A percentile compares a stretch with the other conserved stretches of the same genome.
Evolutionary conservation across 192 early-diverging fungal genomes (phyloP).

Genomic region (Umbelopsis isabellina): DNA sequence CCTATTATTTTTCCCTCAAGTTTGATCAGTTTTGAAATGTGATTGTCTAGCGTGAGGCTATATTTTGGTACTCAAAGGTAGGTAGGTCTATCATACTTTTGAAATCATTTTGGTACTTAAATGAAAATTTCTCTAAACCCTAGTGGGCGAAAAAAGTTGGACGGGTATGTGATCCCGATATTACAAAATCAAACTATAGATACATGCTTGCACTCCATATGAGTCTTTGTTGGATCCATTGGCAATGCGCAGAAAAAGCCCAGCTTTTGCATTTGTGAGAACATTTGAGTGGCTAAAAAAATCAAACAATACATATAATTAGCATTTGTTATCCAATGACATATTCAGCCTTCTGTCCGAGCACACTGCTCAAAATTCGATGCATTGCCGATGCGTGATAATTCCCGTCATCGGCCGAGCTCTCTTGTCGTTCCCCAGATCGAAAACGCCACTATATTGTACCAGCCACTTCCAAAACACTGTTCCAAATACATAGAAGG

Average conservation of each 20-base stretch:
- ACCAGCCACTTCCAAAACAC: too few species aligned
- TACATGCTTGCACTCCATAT: conserved; percentile 46
- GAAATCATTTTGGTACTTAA: neutral
- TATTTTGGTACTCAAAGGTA: too few species aligned
- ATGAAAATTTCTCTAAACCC: neutral
- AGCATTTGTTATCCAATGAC: neutral
- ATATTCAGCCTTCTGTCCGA: neutral
- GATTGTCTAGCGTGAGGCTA: too few species aligned
- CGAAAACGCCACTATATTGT: neutral
- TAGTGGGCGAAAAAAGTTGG: neutral
- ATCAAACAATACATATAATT: neutral
- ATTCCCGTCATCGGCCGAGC: neutral
- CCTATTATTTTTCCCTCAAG: too few species aligned
- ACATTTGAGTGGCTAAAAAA: conserved; percentile 43
- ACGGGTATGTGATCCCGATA: conserved; percentile 2
- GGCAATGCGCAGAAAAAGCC: conserved; percentile 53
- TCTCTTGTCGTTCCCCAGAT: neutral
- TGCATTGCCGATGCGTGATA: neutral
- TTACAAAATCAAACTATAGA: conserved; percentile 23
- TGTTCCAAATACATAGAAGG: too few species aligned
- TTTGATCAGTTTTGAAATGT: too few species aligned
- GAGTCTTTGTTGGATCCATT: conserved; percentile 46
- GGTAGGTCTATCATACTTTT: conserved; percentile 8
- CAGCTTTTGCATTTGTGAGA: conserved; percentile 51
- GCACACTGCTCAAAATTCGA: too few species aligned